Evolutionary conservation across 371 early-diverging fungal species (phyloP).

Genomic region (Mucor ambiguus): DNA sequence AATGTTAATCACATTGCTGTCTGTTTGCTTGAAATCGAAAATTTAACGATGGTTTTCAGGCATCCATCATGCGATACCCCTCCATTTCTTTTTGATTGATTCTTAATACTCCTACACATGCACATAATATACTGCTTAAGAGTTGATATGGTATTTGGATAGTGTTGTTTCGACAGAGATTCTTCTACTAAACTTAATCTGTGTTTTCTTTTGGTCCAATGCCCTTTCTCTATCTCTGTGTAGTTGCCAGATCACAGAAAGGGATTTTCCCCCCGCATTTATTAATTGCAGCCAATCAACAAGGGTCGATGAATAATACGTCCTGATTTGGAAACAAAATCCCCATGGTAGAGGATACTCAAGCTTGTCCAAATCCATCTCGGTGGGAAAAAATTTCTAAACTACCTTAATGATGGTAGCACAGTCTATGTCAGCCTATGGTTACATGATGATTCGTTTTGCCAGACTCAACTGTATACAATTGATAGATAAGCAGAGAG

Average conservation of each 20-base stretch:
- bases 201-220: neutral
- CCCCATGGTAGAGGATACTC: neutral
- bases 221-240: neutral
- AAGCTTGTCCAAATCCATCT: neutral
- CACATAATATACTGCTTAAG: neutral
- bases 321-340: slow-evolving; percentile 1
- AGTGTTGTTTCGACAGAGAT: neutral
- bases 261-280: neutral
- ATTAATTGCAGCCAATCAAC: neutral
- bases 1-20: neutral
- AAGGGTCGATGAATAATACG: neutral
- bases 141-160: neutral
- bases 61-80: neutral
- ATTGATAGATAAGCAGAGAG: neutral
- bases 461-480: neutral
- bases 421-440: neutral
- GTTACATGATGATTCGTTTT: neutral
- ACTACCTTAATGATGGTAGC: neutral
- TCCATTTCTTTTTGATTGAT: neutral
- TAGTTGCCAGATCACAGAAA: neutral
- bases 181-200: neutral
- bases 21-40: neutral
- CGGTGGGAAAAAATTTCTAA: neutral
- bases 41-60: neutral
- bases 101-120: neutral